phyloP scores from a whole-genome alignment of 1,284 basidiomycete genomes.

The Ustilago tritici region DNA sequence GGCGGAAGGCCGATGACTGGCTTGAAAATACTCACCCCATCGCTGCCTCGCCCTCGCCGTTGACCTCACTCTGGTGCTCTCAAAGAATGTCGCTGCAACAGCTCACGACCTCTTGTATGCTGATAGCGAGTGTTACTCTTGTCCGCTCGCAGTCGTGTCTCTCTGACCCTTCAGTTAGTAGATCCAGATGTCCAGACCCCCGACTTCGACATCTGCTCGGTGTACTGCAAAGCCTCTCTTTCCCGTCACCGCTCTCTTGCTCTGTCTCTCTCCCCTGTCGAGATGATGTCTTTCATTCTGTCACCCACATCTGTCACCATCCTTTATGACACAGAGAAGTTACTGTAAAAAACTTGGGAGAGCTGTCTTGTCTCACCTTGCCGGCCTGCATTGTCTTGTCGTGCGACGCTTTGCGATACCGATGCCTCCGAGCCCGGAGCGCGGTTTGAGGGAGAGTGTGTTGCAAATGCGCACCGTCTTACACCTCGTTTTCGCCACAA shows the following conservation, averaged over 20 bases:
- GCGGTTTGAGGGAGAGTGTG: neutral
- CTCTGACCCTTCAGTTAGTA: slow-evolving; percentile 27
- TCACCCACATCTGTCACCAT: slow-evolving; percentile 22
- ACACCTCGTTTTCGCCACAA: slow-evolving; percentile 2
- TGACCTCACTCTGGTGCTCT: slow-evolving; percentile 5
- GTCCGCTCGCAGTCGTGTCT: slow-evolving; percentile 11
- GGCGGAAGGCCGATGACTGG: neutral
- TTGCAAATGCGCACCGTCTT: neutral
- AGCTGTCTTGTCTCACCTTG: slow-evolving; percentile 29
- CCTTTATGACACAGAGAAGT: neutral
- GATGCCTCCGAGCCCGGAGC: slow-evolving; percentile 15
- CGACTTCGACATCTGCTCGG: neutral
- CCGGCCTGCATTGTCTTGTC: slow-evolving; percentile 16
- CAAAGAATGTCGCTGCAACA: neutral
- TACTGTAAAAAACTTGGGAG: neutral
- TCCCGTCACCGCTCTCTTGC: neutral
- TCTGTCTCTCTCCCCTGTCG: neutral
- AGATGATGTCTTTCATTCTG: slow-evolving; percentile 3
- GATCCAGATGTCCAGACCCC: slow-evolving; percentile 29
- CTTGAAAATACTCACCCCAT: neutral
- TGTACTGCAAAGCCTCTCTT: neutral
- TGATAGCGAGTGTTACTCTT: slow-evolving; percentile 1
- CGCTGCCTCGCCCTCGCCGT: neutral
- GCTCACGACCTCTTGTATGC: neutral
- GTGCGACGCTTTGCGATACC: slow-evolving; percentile 13